Evolutionary conservation across 169 alveolate genomes (phyloP).

Genomic region (Plasmodium fragile): DNA sequence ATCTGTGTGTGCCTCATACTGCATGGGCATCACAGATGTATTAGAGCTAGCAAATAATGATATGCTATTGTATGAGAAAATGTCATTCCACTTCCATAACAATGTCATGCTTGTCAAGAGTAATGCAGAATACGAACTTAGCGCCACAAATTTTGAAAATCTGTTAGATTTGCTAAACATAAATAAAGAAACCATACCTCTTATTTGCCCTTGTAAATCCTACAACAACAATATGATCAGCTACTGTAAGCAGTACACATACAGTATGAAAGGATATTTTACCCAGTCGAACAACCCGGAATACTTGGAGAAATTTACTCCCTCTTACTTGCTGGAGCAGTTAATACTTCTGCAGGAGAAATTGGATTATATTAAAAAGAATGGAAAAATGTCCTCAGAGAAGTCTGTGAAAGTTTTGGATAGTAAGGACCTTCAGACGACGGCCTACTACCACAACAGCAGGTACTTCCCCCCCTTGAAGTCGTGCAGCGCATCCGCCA

Average conservation of each 20-base stretch:
- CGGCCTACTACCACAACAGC: slow-evolving; percentile 30
- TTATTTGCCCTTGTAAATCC: slow-evolving; percentile 39
- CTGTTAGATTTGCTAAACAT: slow-evolving; percentile 21
- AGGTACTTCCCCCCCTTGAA: neutral
- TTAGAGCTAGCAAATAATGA: slow-evolving; percentile 53
- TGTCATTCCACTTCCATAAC: slow-evolving; percentile 16
- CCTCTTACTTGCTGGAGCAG: neutral
- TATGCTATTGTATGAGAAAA: slow-evolving; percentile 25
- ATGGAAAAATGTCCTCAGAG: slow-evolving; percentile 2
- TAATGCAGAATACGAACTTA: neutral
- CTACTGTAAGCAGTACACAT: slow-evolving; percentile 17
- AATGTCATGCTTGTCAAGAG: slow-evolving; percentile 16
- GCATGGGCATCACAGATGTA: slow-evolving; percentile 44
- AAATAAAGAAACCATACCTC: slow-evolving; percentile 46
- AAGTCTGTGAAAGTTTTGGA: neutral
- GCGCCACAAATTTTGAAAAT: neutral
- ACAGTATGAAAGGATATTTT: slow-evolving; percentile 1
- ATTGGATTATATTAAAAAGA: slow-evolving; percentile 13
- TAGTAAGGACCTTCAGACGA: neutral
- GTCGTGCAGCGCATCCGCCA: neutral
- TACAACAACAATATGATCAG: slow-evolving; percentile 20
- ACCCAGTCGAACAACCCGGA: neutral
- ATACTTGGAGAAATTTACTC: slow-evolving; percentile 9
- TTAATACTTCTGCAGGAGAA: slow-evolving; percentile 28
- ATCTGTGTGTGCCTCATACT: slow-evolving; percentile 55